phyloP scores from a whole-genome alignment of 495 filamentous ascomycete species.

The Rhizodiscina lignyota region DNA sequence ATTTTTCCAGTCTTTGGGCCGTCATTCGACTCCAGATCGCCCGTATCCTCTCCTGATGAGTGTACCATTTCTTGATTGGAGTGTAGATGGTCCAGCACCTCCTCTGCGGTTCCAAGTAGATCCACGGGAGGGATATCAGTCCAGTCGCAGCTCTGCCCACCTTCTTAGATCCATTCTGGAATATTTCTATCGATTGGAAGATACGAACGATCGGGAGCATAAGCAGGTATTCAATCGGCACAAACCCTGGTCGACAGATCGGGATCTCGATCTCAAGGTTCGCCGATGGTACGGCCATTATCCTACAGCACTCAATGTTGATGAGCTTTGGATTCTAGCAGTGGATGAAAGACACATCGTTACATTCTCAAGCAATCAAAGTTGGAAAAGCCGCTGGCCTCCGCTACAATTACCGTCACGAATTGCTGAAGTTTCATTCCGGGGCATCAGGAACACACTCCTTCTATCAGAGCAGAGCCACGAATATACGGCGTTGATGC shows the following conservation, averaged over 20 bases:
- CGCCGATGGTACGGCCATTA: constrained; percentile 26
- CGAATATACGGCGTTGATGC: constrained; percentile 20
- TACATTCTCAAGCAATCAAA: constrained; percentile 25
- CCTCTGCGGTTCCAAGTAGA: constrained; percentile 23
- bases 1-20: constrained; percentile 16
- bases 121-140: constrained; percentile 21
- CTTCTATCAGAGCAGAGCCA: constrained; percentile 9
- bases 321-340: constrained; percentile 24
- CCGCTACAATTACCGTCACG: constrained; percentile 19
- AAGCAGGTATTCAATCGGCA: constrained; percentile 22
- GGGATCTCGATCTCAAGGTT: constrained; percentile 21
- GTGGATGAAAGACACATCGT: constrained; percentile 20
- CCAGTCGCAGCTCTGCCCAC: constrained; percentile 16
- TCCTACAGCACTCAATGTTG: constrained; percentile 21
- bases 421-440: constrained; percentile 22
- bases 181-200: constrained; percentile 23
- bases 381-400: constrained; percentile 23
- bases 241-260: constrained; percentile 21
- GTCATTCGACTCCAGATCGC: too few relatives aligned
- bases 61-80: constrained; percentile 24
- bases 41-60: constrained; percentile 20
- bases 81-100: constrained; percentile 15
- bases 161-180: constrained; percentile 20
- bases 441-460: constrained; percentile 19
- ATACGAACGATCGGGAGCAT: constrained; percentile 21